Evolutionary conservation across 1,139 yeast species (phyloP), one percentile per base, ranked within the genome.

Genomic region (Saccharomycopsis hybrid): DNA sequence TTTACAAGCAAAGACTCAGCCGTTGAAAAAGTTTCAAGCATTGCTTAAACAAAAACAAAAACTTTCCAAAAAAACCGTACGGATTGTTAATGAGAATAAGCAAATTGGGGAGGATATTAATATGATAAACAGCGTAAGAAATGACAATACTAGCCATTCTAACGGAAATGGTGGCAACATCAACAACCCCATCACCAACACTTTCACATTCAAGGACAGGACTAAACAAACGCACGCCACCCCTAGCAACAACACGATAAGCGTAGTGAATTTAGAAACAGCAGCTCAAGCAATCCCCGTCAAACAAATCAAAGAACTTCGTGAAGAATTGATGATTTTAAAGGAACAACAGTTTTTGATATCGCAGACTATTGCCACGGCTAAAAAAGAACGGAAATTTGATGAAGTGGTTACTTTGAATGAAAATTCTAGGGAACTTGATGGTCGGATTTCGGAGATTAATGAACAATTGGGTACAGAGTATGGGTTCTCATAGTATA

Each of bases 311-410:
- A 70, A 86, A 49, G 74, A 73, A 52, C 66, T 76, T 37, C 71
- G 94, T 51, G 94, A 88, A 58, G 84, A 85, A 57, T 65, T 90
- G 51, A 85, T 89, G 83, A 96, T 90, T 11, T 69, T 88, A 65
- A 84, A 84, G 56, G 97, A 90, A 61, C 97, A 90, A 60, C 73
- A 74, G 60, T 88, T 78, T 58, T 65, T 90, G 55, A 81, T 90
- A 2, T 78, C 79, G 51, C 74, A 76, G 28, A 76, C 83, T 74
- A 75, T 85, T 25, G 70, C 72, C 3, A 78, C 75, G 24, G 78
- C 83, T 43, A 86, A 83, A 53, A 73, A 72, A 56, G 78, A 77
- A 51, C 70, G 97, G 43, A 77, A 79, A 56, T 88, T 87, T 61
- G 96, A 89, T 55, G 96, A 88, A 61, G 66, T 88, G 45, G 70